These are phyloP conservation scores for Vanrija sp. DNA, from an alignment of 1,284 basidiomycete genomes.

Conservation along the genomic window DNA sequence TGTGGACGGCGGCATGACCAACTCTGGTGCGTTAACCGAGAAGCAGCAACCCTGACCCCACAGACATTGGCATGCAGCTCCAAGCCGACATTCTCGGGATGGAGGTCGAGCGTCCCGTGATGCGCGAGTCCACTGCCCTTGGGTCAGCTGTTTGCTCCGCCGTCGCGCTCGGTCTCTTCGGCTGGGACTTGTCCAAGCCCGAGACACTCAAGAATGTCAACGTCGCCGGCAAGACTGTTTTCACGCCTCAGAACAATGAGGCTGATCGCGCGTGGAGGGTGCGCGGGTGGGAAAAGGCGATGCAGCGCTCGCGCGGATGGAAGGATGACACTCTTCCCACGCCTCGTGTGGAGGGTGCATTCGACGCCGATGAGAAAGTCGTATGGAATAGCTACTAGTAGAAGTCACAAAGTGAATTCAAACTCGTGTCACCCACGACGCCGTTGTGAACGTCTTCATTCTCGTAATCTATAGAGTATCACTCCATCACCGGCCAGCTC, in stretches of 20 bases:
- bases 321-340: slow-evolving; percentile 16
- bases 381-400: not conserved
- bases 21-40: slow-evolving; percentile 44
- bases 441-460: too few species aligned
- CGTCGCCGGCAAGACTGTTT: slow-evolving; percentile 70
- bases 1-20: slow-evolving; percentile 93
- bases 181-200: slow-evolving; percentile 86
- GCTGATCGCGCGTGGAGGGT: slow-evolving; percentile 61
- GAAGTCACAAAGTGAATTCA: too few species aligned
- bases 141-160: slow-evolving; percentile 97
- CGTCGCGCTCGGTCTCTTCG: slow-evolving; percentile 78
- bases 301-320: slow-evolving; percentile 76
- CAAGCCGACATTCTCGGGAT: slow-evolving; percentile 92
- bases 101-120: slow-evolving; percentile 83
- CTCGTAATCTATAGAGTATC: too few species aligned
- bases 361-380: not conserved
- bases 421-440: too few species aligned
- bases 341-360: slow-evolving; percentile 1
- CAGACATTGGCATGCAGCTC: slow-evolving; percentile 74
- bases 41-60: not conserved
- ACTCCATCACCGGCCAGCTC: too few species aligned
- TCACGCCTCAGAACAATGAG: slow-evolving; percentile 61
- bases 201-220: slow-evolving; percentile 86
- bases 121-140: slow-evolving; percentile 95
- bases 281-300: slow-evolving; percentile 76